Conservation (phyloP, 441 rosid genomes). For the Syzygium syzygioides region DNA sequence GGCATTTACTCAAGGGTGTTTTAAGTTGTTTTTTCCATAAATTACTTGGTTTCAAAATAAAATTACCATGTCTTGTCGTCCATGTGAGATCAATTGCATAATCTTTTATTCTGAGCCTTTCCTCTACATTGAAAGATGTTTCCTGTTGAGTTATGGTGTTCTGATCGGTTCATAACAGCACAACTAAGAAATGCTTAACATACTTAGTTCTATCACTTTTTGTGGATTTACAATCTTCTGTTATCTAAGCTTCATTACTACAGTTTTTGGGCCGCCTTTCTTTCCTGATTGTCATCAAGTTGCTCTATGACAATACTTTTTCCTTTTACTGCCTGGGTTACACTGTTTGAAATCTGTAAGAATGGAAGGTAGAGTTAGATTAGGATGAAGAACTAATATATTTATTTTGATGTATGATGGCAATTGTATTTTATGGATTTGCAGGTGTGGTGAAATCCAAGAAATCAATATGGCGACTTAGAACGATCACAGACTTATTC, state of each 20-base stretch:
- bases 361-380: background rate
- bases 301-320: background rate
- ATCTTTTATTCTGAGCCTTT: background rate
- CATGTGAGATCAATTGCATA: background rate
- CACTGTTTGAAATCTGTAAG: background rate
- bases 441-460: slow-evolving; percentile 75
- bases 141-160: background rate
- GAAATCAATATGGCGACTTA: slow-evolving; percentile 70
- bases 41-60: background rate
- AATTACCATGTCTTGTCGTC: background rate
- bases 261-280: background rate
- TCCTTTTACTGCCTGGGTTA: background rate
- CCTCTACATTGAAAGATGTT: background rate
- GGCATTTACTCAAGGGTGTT: background rate
- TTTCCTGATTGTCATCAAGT: background rate
- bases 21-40: background rate
- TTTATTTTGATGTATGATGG: background rate
- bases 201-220: background rate
- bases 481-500: slow-evolving; percentile 69
- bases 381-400: background rate
- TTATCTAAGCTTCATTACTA: background rate
- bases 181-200: background rate
- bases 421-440: background rate
- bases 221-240: background rate
- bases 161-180: background rate